Conservation (phyloP, 805 yeast species). For the Cephaloascus albidus region DNA sequence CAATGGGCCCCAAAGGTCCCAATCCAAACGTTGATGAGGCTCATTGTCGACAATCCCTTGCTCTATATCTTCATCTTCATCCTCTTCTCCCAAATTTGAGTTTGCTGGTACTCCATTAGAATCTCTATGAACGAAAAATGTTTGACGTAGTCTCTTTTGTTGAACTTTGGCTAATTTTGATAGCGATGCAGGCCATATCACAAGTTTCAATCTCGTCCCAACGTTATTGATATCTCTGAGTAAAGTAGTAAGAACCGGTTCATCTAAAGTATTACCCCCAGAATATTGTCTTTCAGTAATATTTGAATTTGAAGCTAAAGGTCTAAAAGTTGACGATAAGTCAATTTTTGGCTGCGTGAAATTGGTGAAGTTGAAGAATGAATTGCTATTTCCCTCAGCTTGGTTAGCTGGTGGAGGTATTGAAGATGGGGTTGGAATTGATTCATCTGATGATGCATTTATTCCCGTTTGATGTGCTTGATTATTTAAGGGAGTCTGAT, state of each 20-base stretch:
- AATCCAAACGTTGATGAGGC: conserved; percentile 23
- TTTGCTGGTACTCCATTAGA: conserved; percentile 26
- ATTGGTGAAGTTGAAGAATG: conserved; percentile 16
- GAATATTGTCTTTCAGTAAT: conserved; percentile 41
- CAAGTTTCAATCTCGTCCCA: conserved; percentile 30
- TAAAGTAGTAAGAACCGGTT: conserved; percentile 52
- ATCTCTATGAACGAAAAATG: conserved; percentile 22
- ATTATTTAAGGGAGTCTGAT: neutral
- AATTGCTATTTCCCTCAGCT: conserved; percentile 2
- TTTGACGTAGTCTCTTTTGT: conserved; percentile 11
- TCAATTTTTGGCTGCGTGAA: conserved; percentile 25
- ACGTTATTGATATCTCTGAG: conserved; percentile 34
- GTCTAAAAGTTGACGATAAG: conserved; percentile 16
- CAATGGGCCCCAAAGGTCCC: conserved; percentile 70
- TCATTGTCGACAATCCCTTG: conserved; percentile 21
- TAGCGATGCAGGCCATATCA: conserved; percentile 28
- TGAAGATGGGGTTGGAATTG: conserved; percentile 2
- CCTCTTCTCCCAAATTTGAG: conserved; percentile 2
- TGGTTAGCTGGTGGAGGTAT: neutral
- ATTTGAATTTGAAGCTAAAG: conserved; percentile 17
- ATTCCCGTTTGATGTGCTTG: conserved; percentile 2
- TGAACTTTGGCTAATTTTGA: conserved; percentile 15
- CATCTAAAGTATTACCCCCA: conserved; percentile 69
- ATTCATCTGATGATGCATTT: neutral
- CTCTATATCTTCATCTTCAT: conserved; percentile 19